phyloP scores from a whole-genome alignment of 2,329 filamentous ascomycete genomes.

The Didymella glomerata region DNA sequence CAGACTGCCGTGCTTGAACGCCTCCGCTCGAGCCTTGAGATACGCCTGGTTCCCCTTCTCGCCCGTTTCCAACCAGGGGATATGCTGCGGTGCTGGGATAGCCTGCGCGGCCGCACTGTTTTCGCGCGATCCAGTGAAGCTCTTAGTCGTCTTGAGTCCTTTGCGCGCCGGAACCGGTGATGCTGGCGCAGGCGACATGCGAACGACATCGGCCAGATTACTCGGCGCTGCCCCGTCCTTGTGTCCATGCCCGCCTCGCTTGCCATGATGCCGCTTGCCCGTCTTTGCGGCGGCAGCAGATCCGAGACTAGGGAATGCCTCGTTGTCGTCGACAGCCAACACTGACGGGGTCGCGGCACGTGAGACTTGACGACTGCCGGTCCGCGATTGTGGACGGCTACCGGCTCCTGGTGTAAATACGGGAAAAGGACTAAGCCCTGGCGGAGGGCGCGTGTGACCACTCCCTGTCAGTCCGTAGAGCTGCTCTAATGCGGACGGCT shows the following conservation, averaged over 20 bases:
- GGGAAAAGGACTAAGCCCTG: constrained; percentile 71
- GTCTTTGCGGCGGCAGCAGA: constrained; percentile 75
- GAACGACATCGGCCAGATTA: constrained; percentile 91
- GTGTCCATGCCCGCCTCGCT: constrained; percentile 80
- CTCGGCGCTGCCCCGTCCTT: constrained; percentile 67
- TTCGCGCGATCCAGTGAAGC: constrained; percentile 72
- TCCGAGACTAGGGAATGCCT: constrained; percentile 91
- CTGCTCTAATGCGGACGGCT: constrained; percentile 53
- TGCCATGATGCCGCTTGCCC: constrained; percentile 91
- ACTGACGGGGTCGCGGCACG: constrained; percentile 70
- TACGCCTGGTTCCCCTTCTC: constrained; percentile 91
- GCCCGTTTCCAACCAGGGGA: constrained; percentile 96
- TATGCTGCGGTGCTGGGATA: constrained; percentile 87
- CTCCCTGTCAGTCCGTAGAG: constrained; percentile 50
- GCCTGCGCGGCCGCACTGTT: constrained; percentile 82
- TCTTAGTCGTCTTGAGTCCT: constrained; percentile 70
- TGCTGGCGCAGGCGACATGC: constrained; percentile 88
- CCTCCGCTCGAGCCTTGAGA: constrained; percentile 91
- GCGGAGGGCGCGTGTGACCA: constrained; percentile 65
- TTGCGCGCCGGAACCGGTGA: constrained; percentile 66
- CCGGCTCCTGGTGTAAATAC: constrained; percentile 63
- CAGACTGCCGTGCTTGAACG: constrained; percentile 95
- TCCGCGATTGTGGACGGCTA: constrained; percentile 79
- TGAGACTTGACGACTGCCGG: constrained; percentile 80
- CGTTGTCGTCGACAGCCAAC: constrained; percentile 87